Evolutionary conservation across 768 basidiomycete species (phyloP), one percentile per base, ranked within the genome.

Genomic region (Fibroporia radiculosa): DNA sequence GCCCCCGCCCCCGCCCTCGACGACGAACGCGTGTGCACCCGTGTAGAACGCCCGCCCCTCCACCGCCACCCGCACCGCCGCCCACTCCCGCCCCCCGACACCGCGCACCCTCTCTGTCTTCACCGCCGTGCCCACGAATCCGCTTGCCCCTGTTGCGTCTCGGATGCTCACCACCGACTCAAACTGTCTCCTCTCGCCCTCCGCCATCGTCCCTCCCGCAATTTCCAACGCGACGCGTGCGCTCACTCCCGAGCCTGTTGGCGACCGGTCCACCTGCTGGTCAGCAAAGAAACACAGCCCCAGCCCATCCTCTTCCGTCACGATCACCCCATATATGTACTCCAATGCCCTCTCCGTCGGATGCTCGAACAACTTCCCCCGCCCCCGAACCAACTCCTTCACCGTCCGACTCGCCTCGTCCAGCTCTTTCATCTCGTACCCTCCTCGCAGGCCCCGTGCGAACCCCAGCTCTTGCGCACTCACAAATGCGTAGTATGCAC

Each of bases 401-500:
- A 69, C 41, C 23, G 49, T 43, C 16, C 52, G 49, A 23, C 64
- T 59, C 13, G 65, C 66, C 36, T 53, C 50, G 50, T 62, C 60
- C 42, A 68, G 40, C 34, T 62, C 56, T 13, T 27, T 31, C 20
- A 66, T 32, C 10, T 42, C 41, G 16, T 43, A 44, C 24, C 35
- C 42, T 1, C 41, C 42, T 23, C 47, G 20, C 13, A 60, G 23
- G 7, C 61, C 64, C 6, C 39, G 45, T 12, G 53, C 45, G 46
- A 68, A 69, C 6, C 68, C 68, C 19, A 69, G 60, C 50, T 61
- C 64, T 19, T 45, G 29, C 6, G 59, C 62, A 2, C 58, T 53
- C 7, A 68, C 66, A 37, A 69, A 56, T 14, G 59, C 66, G 48
- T 69, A 69, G 58, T 65, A 69, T 24, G 67, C 66, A 5, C 67